phyloP scores from a whole-genome alignment of 2,329 filamentous ascomycete species.

The Exophiala alcalophila region DNA sequence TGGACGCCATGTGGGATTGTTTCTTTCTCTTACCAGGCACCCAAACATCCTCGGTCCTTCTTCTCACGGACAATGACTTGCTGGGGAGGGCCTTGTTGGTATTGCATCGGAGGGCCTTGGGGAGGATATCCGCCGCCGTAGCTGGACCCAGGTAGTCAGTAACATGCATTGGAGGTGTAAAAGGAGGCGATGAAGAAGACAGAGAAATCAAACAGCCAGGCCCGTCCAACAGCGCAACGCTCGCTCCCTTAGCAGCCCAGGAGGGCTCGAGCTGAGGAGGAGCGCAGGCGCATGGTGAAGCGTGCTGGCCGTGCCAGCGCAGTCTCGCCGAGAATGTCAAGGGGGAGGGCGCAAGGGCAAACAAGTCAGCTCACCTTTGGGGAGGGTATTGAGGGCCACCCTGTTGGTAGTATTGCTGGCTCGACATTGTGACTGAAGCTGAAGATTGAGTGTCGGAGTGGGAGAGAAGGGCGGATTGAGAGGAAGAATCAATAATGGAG shows the following conservation, averaged over 20 bases:
- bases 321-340: no score
- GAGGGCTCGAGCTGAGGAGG: no score
- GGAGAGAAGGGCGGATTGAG: background rate
- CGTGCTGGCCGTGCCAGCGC: no score
- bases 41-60: constrained; percentile 52
- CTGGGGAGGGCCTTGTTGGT: constrained; percentile 21
- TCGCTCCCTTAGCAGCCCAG: no score
- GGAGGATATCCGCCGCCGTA: constrained; percentile 17
- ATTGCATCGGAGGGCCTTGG: constrained; percentile 16
- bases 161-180: background rate
- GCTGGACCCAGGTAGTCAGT: no score
- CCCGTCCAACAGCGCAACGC: no score
- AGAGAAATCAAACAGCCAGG: no score
- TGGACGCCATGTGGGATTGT: no score
- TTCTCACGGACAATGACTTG: constrained; percentile 46
- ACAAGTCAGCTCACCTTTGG: constrained; percentile 21
- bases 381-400: constrained; percentile 29
- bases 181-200: no score
- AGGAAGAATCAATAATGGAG: background rate
- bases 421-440: constrained; percentile 25
- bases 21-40: constrained; percentile 43
- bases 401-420: constrained; percentile 29
- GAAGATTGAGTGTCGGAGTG: background rate
- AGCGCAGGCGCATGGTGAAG: no score
- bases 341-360: no score